Percentiles rank a stretch among this genome's conserved stretches.
These are phyloP conservation scores for Ophiostoma angusticollis DNA, from an alignment of 2,329 filamentous ascomycete genomes.

Conservation along the genomic window DNA sequence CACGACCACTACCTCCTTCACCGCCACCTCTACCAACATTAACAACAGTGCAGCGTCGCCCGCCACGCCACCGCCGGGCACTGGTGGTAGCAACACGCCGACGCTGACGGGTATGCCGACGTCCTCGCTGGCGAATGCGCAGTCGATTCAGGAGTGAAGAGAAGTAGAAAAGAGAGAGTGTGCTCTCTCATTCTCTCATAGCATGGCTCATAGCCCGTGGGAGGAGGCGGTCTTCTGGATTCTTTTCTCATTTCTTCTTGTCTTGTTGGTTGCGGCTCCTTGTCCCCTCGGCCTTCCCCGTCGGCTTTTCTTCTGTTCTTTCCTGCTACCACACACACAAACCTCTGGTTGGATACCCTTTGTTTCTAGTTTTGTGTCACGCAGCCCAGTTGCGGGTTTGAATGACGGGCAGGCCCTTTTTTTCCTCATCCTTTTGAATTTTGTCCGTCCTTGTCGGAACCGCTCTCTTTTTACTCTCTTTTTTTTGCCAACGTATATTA, in stretches of 20 bases:
- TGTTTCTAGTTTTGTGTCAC: background rate
- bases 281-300: background rate
- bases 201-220: too few species aligned
- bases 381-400: too few species aligned
- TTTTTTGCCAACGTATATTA: too few species aligned
- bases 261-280: too few species aligned
- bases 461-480: background rate
- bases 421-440: background rate
- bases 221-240: too few species aligned
- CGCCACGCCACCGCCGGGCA: background rate
- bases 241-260: background rate
- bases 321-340: background rate
- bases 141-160: conserved; percentile 12
- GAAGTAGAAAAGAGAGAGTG: too few species aligned
- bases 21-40: too few species aligned
- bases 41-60: too few species aligned
- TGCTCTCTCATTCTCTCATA: too few species aligned
- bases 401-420: too few species aligned
- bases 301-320: background rate
- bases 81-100: background rate
- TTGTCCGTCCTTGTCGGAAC: background rate
- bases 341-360: conserved; percentile 5
- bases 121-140: background rate
- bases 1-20: too few species aligned
- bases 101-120: conserved; percentile 4